Percentiles rank a stretch among this genome's conserved stretches.
Evolutionary conservation across 176 grass and related monocot genomes (phyloP).

Genomic region (barley (Hordeum vulgare)): MorexV3_pseudomolecules_assembly NC_058519.1:43332657-43333156

Average conservation of each 20-base stretch:
- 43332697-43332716: background rate
- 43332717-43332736: slow-evolving; percentile 22
- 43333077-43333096: background rate
- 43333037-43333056: background rate
- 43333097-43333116: background rate
- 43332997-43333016: background rate
- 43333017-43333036: background rate
- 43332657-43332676: background rate
- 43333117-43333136: background rate
- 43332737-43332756: slow-evolving; percentile 15
- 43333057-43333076: background rate
- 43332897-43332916: background rate
- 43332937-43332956: background rate
- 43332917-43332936: background rate
- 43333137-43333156: background rate
- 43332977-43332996: accelerated
- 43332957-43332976: accelerated
- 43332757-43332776: background rate
- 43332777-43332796: slow-evolving; percentile 12
- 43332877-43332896: accelerated
- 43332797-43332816: slow-evolving; percentile 15
- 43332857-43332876: slow-evolving; percentile 21
- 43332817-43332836: background rate
- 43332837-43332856: background rate
- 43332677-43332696: slow-evolving; percentile 15